A percentile compares a stretch with the other conserved stretches of the same genome.
Conservation (phyloP, 495 filamentous ascomycete species). For the Penicillium verhagenii region DNA sequence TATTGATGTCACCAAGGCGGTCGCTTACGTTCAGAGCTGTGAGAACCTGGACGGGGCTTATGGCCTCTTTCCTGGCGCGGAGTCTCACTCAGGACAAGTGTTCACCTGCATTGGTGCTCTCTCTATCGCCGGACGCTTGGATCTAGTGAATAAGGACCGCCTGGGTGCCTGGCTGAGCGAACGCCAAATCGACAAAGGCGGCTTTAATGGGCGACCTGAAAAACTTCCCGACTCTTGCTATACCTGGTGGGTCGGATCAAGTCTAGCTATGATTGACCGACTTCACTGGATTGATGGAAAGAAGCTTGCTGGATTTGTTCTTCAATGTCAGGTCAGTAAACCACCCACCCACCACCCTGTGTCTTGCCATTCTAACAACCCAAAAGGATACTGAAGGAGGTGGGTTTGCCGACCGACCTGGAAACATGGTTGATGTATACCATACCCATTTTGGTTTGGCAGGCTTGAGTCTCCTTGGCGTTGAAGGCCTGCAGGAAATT, state of each 20-base stretch:
- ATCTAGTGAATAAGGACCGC: constrained; percentile 78
- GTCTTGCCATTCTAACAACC: constrained; percentile 17
- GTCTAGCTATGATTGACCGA: constrained; percentile 82
- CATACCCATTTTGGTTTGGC: constrained; percentile 89
- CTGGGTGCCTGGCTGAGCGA: constrained; percentile 91
- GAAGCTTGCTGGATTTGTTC: constrained; percentile 75
- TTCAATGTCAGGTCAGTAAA: constrained; percentile 67
- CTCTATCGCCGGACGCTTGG: constrained; percentile 75
- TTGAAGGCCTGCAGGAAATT: constrained; percentile 72
- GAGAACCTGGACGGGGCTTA: constrained; percentile 93
- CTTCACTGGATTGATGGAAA: constrained; percentile 87
- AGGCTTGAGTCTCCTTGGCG: constrained; percentile 78
- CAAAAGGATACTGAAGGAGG: constrained; percentile 74
- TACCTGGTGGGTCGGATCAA: constrained; percentile 95
- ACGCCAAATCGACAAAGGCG: constrained; percentile 80
- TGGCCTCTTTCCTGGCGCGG: constrained; percentile 81
- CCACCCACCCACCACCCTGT: background rate
- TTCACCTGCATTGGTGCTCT: constrained; percentile 93
- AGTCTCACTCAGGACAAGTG: constrained; percentile 90
- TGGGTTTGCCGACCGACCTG: constrained; percentile 86
- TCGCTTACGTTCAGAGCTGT: constrained; percentile 74
- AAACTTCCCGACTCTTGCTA: constrained; percentile 98
- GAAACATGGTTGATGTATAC: constrained; percentile 95
- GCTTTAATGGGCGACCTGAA: constrained; percentile 91
- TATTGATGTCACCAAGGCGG: constrained; percentile 75